Percentiles rank a stretch among this genome's conserved stretches.
Conservation (phyloP, 345 rosid species). For the Nasturtium officinale region DNA sequence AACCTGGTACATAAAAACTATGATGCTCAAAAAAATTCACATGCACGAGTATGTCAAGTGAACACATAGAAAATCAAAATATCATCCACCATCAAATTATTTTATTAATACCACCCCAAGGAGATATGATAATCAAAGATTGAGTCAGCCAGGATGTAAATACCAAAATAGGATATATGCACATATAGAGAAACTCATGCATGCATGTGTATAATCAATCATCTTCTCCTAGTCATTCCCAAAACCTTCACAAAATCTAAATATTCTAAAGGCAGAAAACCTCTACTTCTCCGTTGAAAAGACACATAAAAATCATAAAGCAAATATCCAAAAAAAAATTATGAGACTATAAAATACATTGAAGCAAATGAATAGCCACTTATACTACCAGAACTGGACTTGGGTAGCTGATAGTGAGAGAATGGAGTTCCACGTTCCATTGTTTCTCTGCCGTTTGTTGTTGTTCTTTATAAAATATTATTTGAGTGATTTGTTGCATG, state of each 20-base stretch:
- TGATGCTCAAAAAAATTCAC: not conserved
- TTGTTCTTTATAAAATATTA: slow-evolving; percentile 12
- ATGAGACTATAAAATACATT: not conserved
- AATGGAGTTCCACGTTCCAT: slow-evolving; percentile 48
- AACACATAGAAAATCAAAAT: not conserved
- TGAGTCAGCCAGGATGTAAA: not conserved
- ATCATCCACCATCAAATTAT: not conserved
- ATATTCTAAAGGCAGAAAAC: not conserved
- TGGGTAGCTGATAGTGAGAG: slow-evolving; percentile 41
- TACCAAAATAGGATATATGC: not conserved
- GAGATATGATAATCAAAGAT: slow-evolving; percentile 1
- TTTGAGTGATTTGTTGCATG: slow-evolving; percentile 37
- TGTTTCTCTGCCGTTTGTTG: slow-evolving; percentile 39
- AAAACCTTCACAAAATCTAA: not conserved
- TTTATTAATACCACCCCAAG: not conserved
- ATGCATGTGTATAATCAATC: slow-evolving; percentile 15
- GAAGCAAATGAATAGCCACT: slow-evolving; percentile 2
- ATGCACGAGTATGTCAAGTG: slow-evolving; percentile 12
- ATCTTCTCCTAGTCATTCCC: not conserved
- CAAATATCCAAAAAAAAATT: not conserved
- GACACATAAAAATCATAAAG: not conserved
- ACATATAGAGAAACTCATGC: slow-evolving; percentile 10
- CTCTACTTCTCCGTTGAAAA: slow-evolving; percentile 1
- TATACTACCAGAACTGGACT: slow-evolving; percentile 41
- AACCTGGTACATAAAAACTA: not conserved